Evolutionary conservation across 371 early-diverging fungal genomes (phyloP).

Genomic region (Mortierella sp.): DNA sequence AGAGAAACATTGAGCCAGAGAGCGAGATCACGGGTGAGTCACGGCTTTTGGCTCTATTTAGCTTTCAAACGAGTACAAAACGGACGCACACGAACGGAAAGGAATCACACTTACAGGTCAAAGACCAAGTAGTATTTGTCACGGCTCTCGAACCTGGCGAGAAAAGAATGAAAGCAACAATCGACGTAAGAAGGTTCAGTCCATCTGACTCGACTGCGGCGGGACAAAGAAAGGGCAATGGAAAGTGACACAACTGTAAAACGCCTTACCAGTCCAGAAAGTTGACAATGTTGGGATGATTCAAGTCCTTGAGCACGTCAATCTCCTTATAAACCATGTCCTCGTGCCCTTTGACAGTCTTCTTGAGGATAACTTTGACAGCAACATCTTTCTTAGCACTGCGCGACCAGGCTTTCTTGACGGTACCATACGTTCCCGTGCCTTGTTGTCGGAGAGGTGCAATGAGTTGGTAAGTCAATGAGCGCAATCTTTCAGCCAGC

Average conservation of each 20-base stretch:
- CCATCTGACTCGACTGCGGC: conserved; percentile 3
- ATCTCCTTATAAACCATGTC: conserved; percentile 84
- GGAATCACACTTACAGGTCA: conserved; percentile 69
- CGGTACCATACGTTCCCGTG: conserved; percentile 80
- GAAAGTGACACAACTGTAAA: background rate
- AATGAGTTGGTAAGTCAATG: background rate
- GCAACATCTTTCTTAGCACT: conserved; percentile 74
- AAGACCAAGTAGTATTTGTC: conserved; percentile 91
- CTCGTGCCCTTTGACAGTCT: conserved; percentile 69
- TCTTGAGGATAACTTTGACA: conserved; percentile 83
- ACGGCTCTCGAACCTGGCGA: conserved; percentile 59
- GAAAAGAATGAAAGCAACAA: too few species aligned
- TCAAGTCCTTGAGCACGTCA: conserved; percentile 67
- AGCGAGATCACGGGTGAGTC: background rate
- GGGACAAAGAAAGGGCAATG: background rate
- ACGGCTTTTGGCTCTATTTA: background rate
- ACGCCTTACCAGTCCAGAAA: conserved; percentile 80
- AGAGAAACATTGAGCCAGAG: conserved; percentile 1
- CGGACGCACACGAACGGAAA: background rate
- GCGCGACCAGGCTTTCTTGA: conserved; percentile 69
- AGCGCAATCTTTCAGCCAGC: background rate
- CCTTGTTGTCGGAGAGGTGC: conserved; percentile 53
- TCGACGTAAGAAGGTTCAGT: background rate
- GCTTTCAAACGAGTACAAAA: background rate
- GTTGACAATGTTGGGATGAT: conserved; percentile 86